These are phyloP conservation scores for Ascochyta koolunga DNA, from an alignment of 2,329 filamentous ascomycete genomes.

Conservation along the genomic window DNA sequence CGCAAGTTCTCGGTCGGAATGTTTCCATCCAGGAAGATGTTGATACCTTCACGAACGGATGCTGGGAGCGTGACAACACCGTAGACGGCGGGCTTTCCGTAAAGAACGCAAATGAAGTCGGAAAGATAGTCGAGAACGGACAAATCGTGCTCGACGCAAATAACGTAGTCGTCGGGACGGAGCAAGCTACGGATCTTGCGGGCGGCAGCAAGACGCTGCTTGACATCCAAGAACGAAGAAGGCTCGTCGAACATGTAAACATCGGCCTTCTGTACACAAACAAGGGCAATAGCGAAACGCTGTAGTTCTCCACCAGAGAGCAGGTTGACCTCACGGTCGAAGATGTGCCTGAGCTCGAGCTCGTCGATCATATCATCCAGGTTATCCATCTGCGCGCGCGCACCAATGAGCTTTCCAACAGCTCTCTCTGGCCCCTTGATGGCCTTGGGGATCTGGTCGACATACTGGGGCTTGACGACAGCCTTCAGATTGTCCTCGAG, in stretches of 20 bases:
- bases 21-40: slow-evolving; percentile 97
- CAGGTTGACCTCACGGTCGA: slow-evolving; percentile 86
- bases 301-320: slow-evolving; percentile 98
- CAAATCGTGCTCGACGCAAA: slow-evolving; percentile 99
- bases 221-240: slow-evolving; percentile 98
- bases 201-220: slow-evolving; percentile 93
- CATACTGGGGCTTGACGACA: slow-evolving; percentile 98
- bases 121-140: slow-evolving; percentile 98
- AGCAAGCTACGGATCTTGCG: slow-evolving; percentile 91
- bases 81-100: slow-evolving; percentile 93
- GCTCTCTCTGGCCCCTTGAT: slow-evolving; percentile 81
- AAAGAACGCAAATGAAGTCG: slow-evolving; percentile 96
- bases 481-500: slow-evolving; percentile 97
- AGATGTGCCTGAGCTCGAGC: slow-evolving; percentile 86
- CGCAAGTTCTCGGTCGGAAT: slow-evolving; percentile 98
- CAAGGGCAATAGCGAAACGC: slow-evolving; percentile 94
- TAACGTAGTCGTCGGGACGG: slow-evolving; percentile 89
- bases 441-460: slow-evolving; percentile 95
- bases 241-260: slow-evolving; percentile 99
- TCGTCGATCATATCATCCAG: slow-evolving; percentile 80
- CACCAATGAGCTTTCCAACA: slow-evolving; percentile 78
- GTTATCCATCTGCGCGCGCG: slow-evolving; percentile 78
- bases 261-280: slow-evolving; percentile 94
- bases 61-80: slow-evolving; percentile 96
- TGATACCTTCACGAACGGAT: slow-evolving; percentile 98